phyloP scores from a whole-genome alignment of 441 rosid species.

The Viola pubescens region DNA sequence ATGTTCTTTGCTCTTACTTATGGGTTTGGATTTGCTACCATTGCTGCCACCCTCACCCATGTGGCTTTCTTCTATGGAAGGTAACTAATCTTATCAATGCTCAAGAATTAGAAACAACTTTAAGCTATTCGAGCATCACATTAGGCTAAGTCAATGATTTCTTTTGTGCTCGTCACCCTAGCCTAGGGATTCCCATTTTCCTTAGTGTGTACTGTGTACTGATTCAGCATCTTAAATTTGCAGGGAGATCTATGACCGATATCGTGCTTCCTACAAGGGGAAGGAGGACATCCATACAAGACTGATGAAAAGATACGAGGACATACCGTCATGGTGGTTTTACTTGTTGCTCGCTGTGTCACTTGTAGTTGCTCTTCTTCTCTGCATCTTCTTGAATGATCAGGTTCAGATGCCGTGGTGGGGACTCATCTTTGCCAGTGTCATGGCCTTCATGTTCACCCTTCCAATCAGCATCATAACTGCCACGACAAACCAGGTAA shows the following conservation, averaged over 20 bases:
- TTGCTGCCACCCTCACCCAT: constrained; percentile 73
- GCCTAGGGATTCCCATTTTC: too few species aligned
- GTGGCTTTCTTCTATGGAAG: constrained; percentile 85
- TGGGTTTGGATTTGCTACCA: constrained; percentile 82
- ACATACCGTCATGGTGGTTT: constrained; percentile 93
- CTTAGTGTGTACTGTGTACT: background rate
- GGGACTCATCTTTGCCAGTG: constrained; percentile 69
- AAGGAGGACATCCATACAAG: constrained; percentile 75
- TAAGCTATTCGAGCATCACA: too few species aligned
- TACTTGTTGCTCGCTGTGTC: constrained; percentile 40
- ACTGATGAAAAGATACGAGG: constrained; percentile 69
- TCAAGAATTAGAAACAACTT: background rate
- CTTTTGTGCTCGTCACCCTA: too few species aligned
- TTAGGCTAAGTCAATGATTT: too few species aligned
- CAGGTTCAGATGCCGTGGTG: constrained; percentile 89
- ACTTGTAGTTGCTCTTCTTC: constrained; percentile 42
- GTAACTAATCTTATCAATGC: constrained; percentile 23
- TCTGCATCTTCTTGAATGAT: constrained; percentile 54
- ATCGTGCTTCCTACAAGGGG: constrained; percentile 48
- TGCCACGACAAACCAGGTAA: constrained; percentile 87
- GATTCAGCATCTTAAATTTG: constrained; percentile 7
- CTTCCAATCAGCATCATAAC: constrained; percentile 81
- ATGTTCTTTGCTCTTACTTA: constrained; percentile 63
- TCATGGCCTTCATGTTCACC: constrained; percentile 71
- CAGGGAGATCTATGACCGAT: constrained; percentile 64